phyloP scores from a whole-genome alignment of 208 protist species.

The Herpetomonas samuelpessoai region DNA sequence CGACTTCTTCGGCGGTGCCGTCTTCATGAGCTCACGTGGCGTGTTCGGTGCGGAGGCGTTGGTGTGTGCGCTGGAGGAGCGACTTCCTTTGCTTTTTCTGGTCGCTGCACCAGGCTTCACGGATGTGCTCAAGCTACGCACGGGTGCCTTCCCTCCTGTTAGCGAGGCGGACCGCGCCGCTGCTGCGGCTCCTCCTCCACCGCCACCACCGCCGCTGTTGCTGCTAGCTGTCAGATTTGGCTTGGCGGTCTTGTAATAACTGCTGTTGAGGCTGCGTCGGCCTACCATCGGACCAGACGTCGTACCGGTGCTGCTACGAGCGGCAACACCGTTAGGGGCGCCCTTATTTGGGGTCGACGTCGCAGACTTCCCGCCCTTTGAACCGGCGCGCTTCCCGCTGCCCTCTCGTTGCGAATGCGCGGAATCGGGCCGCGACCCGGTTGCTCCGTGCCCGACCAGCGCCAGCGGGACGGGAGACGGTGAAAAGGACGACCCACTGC shows the following conservation, averaged over 20 bases:
- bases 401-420: not conserved
- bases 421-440: not conserved
- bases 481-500: not conserved
- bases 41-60: not conserved
- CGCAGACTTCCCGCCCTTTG: not conserved
- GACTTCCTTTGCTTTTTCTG: not conserved
- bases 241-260: not conserved
- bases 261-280: not conserved
- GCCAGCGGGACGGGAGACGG: not conserved
- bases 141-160: not conserved
- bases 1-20: not conserved
- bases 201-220: not conserved
- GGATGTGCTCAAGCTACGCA: not conserved
- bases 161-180: no score
- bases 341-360: not conserved
- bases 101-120: not conserved
- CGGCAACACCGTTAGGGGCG: no score
- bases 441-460: not conserved
- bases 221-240: not conserved
- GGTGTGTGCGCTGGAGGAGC: not conserved
- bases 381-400: not conserved
- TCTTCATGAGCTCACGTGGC: not conserved
- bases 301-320: no score
- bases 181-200: no score
- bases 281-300: no score